These are phyloP conservation scores for Dioszegia aurantiaca DNA, from an alignment of 768 basidiomycete genomes.

Conservation along the genomic window DNA sequence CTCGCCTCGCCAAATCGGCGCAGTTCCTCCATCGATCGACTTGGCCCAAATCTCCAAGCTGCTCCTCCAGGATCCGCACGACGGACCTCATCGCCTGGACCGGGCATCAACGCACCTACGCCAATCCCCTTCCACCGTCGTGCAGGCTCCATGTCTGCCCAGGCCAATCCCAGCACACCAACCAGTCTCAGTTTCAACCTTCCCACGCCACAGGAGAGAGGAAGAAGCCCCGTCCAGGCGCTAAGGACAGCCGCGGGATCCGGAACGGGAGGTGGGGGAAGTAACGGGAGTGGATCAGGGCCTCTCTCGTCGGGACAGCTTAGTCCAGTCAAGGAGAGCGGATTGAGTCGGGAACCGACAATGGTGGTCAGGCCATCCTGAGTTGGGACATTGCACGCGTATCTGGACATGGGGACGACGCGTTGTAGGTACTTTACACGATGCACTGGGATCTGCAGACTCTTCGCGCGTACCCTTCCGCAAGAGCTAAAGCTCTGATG, in stretches of 20 bases:
- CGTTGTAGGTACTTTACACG: too few species aligned
- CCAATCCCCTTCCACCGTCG: background rate
- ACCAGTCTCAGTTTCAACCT: conserved; percentile 14
- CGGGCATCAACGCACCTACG: background rate
- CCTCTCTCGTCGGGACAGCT: conserved; percentile 2
- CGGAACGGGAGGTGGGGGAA: background rate
- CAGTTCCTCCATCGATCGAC: background rate
- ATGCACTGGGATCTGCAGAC: too few species aligned
- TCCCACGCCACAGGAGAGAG: background rate
- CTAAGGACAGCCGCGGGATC: background rate
- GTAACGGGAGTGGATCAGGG: too few species aligned
- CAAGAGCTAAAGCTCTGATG: too few species aligned
- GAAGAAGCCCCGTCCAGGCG: background rate
- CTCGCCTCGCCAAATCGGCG: background rate
- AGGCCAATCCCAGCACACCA: background rate
- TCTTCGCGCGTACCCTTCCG: too few species aligned
- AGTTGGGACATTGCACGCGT: background rate
- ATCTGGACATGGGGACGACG: too few species aligned
- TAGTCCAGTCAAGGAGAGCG: conserved; percentile 14
- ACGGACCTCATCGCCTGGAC: conserved; percentile 2
- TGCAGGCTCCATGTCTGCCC: conserved; percentile 4
- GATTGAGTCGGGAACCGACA: conserved; percentile 14
- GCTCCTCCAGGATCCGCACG: background rate
- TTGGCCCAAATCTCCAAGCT: background rate
- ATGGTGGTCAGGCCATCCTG: too few species aligned